Conservation (phyloP, 306 rosid genomes). For the Acacia confusa region DNA sequence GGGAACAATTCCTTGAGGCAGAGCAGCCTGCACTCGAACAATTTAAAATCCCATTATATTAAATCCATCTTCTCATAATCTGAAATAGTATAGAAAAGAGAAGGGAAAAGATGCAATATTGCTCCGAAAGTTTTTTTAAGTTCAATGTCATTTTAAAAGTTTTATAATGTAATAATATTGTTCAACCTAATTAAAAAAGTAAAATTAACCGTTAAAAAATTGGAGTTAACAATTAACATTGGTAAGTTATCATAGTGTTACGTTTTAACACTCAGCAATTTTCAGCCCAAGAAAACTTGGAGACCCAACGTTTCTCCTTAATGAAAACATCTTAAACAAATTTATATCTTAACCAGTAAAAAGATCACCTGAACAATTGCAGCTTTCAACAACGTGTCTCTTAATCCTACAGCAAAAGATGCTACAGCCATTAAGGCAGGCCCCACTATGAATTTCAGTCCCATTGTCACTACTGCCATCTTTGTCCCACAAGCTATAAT, state of each 20-base stretch:
- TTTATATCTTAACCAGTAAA: background rate
- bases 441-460: slow-evolving; percentile 70
- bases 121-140: no score
- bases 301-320: no score
- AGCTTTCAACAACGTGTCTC: slow-evolving; percentile 53
- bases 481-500: slow-evolving; percentile 74
- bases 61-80: background rate
- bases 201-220: no score
- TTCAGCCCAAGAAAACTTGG: no score
- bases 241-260: no score
- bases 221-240: rapidly evolving
- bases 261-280: no score
- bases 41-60: slow-evolving; percentile 12
- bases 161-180: no score
- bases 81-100: background rate
- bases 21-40: slow-evolving; percentile 68
- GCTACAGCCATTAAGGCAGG: slow-evolving; percentile 84
- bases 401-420: slow-evolving; percentile 65
- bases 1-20: slow-evolving; percentile 97
- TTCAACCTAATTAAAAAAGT: no score
- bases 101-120: no score
- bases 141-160: no score
- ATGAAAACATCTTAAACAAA: no score
- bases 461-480: slow-evolving; percentile 68
- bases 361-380: slow-evolving; percentile 76